Evolutionary conservation across 495 filamentous ascomycete genomes (phyloP), one percentile per base, ranked within the genome.

Genomic region (Penicillium nucicola): DNA sequence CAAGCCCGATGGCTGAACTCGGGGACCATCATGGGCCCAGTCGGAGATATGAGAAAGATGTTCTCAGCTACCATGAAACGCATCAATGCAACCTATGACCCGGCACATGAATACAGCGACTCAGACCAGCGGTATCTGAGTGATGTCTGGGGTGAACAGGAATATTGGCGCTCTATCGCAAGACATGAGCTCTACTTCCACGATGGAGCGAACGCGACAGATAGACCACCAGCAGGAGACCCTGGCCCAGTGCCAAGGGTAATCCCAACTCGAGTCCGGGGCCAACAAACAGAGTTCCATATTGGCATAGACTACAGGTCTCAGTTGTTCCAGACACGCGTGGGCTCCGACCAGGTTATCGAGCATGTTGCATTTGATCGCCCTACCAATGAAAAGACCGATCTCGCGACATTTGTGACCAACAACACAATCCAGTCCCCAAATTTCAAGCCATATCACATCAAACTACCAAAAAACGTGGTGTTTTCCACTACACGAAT

Each of bases 121-220:
- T 57, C 54, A 9, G 54, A 57, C 23, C 54, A 57, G 12, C 48
- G 37, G 31, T 57, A 57, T 33, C 42, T 57, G 49, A 57, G 54
- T 32, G 48, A 57, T 45, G 32, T 57, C 19, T 57, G 54, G 54
- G 54, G 54, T 8, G 44, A 44, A 5, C 54, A 57, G 28, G 54
- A 57, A 31, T 57, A 40, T 34, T 42, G 28, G 22, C 54, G 54
- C 15, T 48, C 37, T 1, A 38, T 56, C 2, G 30, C 36, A 17
- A 32, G 28, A 25, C 33, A 20, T 7, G 35, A 46, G 11, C 37
- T 37, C 4, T 56, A 52, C 30, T 56, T 56, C 32, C 53, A 56
- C 33, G 53, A 39, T n/a, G 53, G 52, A 10, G 18, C 52, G 1
- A 33, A 51, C 23, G 19, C 44, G 7, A 48, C 41, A 7, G 32